phyloP scores from a whole-genome alignment of 305 asterid species.

The Plantago lanceolata region DNA sequence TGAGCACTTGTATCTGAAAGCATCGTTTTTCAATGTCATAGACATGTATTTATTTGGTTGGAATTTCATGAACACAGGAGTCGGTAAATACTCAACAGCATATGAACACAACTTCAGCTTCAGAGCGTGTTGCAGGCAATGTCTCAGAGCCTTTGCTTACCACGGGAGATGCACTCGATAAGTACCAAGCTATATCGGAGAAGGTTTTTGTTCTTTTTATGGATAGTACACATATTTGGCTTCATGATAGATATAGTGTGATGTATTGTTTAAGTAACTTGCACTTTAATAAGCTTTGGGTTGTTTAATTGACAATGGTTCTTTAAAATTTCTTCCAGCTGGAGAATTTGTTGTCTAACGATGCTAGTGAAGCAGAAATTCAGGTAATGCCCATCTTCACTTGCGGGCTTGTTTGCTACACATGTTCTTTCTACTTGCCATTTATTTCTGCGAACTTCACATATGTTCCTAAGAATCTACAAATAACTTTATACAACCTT shows the following conservation, averaged over 20 bases:
- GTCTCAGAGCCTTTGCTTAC: conserved; percentile 60
- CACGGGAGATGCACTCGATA: conserved; percentile 87
- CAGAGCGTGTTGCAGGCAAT: conserved; percentile 58
- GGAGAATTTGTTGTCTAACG: conserved; percentile 57
- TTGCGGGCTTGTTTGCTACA: background rate
- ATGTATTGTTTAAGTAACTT: conserved; percentile 7
- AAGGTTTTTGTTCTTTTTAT: conserved; percentile 45
- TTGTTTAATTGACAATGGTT: conserved; percentile 23
- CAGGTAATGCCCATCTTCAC: conserved; percentile 46
- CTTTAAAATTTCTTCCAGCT: conserved; percentile 49
- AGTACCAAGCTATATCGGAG: conserved; percentile 82
- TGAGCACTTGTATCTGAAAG: conserved; percentile 33
- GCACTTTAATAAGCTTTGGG: conserved; percentile 17
- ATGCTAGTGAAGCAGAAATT: conserved; percentile 69
- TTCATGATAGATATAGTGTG: background rate
- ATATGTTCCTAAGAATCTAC: background rate
- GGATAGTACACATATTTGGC: background rate
- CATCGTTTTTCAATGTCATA: conserved; percentile 7
- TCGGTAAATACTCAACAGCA: conserved; percentile 50
- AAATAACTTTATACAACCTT: conserved; percentile 15
- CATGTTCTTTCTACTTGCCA: conserved; percentile 3
- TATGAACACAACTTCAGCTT: conserved; percentile 44
- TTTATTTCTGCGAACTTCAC: conserved; percentile 7
- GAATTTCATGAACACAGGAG: conserved; percentile 43
- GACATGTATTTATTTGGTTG: conserved; percentile 16